Base-by-base conservation (phyloP, 1,139 yeast genomes). In the Pichia inconspicua region DNA sequence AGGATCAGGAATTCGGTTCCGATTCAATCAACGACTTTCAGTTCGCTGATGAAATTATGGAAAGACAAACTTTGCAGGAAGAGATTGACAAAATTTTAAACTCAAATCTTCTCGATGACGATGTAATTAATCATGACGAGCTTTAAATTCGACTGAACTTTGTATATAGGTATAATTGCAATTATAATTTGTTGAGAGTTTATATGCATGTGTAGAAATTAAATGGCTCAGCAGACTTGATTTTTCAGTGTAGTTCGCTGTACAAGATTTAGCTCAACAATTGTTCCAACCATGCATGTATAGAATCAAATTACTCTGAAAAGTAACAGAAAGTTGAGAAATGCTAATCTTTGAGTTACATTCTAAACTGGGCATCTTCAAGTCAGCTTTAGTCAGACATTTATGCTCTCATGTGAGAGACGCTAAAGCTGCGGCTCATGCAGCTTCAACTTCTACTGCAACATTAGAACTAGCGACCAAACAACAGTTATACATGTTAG, bases 401-500 rank as follows among this genome's bases (percentile, higher is more conserved):
- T 42, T 47, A 28, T 49, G 52, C 27, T 42, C 46, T 5, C 50
- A 49, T 41, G 15, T 22, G 7, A 47, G 47, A 38, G 25, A 38
- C 12, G 25, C 28, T 1, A 44, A 42, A 22, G 17, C 32, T 1
- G 15, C 40, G 12, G 40, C 40, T 12, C 40, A 37, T 25, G 48
- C 45, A 25, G 9, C 37, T 17, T 52, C 56, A 3, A 45, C 65
- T 7, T 56, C 66, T 4, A 62, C 59, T 14, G 52, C 70, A 22
- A 79, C 77, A 56, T 71, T 74, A 30, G 61, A 73, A 25, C 70
- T 80, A 12, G 78, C 85, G n/a, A 73, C 69, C 11, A 76, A 74
- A 54, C 96, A 89, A 62, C 77, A 78, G 53, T 70, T 90, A 39
- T 89, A 82, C 63, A 78, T 84, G 69, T 80, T 86, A 1, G 95